Evolutionary conservation across 1,284 basidiomycete species (phyloP).

Genomic region (Trichosporon asahii): DNA sequence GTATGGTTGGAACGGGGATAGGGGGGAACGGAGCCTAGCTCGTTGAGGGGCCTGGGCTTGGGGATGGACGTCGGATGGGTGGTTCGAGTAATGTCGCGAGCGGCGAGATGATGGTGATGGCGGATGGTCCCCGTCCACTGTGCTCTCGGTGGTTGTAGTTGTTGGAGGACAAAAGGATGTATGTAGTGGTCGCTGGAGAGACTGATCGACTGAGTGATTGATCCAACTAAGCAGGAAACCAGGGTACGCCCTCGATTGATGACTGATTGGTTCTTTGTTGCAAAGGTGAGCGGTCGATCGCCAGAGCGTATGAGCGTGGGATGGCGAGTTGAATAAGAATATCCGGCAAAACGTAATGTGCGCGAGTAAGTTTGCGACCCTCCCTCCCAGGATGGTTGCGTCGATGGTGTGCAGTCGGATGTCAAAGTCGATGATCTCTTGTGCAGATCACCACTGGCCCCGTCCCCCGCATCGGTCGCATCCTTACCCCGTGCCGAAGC

Average conservation of each 20-base stretch:
- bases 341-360: conserved; percentile 2
- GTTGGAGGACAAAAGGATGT: neutral
- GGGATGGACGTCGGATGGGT: neutral
- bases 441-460: no score
- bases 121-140: conserved; percentile 1
- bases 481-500: no score
- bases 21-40: conserved; percentile 3
- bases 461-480: no score
- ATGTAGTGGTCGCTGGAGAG: neutral
- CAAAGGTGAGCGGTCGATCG: neutral
- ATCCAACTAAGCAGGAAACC: neutral
- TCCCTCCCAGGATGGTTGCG: neutral
- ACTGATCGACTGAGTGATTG: conserved; percentile 4
- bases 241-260: neutral
- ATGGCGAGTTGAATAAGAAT: neutral
- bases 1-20: conserved; percentile 2
- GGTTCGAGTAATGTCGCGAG: neutral
- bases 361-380: neutral
- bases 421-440: neutral
- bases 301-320: neutral
- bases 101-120: neutral
- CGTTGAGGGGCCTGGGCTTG: neutral
- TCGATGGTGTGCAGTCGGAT: neutral
- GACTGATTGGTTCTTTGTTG: neutral
- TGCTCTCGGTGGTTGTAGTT: neutral